phyloP scores from a whole-genome alignment of 805 yeast genomes.

The Candida germanica region DNA sequence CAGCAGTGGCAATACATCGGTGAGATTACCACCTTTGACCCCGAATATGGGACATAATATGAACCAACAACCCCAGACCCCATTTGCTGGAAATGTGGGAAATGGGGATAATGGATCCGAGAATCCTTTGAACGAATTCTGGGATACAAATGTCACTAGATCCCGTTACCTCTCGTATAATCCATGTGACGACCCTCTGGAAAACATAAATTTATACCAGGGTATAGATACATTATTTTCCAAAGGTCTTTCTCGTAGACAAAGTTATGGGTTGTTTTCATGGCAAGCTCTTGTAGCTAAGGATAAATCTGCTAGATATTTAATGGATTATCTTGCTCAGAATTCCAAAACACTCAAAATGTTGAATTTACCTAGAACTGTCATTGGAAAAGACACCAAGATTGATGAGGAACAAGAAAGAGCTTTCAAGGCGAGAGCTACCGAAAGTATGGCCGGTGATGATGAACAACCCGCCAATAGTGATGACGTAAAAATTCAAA shows the following conservation, averaged over 20 bases:
- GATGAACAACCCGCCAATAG: background rate
- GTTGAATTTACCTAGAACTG: background rate
- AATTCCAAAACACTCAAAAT: constrained; percentile 1
- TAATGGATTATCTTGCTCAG: background rate
- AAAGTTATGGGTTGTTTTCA: constrained; percentile 52
- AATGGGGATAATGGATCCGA: background rate
- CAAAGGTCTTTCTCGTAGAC: constrained; percentile 25
- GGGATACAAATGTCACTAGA: background rate
- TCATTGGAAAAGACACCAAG: background rate
- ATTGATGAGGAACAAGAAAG: constrained; percentile 5
- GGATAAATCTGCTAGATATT: constrained; percentile 31
- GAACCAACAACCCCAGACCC: background rate
- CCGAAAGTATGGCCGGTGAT: background rate
- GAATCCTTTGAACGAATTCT: background rate
- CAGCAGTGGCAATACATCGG: no score
- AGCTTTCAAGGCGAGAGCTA: constrained; percentile 4
- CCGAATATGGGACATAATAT: background rate
- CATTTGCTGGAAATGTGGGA: background rate
- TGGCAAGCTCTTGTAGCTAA: constrained; percentile 47
- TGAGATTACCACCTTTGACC: background rate
- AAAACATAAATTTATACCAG: constrained; percentile 38
- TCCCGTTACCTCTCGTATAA: constrained; percentile 9
- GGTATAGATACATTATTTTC: constrained; percentile 42
- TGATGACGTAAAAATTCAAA: background rate
- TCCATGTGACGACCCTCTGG: constrained; percentile 25